Evolutionary conservation across 2,329 filamentous ascomycete genomes (phyloP).

Genomic region (Pseudogymnoascus sp.): DNA sequence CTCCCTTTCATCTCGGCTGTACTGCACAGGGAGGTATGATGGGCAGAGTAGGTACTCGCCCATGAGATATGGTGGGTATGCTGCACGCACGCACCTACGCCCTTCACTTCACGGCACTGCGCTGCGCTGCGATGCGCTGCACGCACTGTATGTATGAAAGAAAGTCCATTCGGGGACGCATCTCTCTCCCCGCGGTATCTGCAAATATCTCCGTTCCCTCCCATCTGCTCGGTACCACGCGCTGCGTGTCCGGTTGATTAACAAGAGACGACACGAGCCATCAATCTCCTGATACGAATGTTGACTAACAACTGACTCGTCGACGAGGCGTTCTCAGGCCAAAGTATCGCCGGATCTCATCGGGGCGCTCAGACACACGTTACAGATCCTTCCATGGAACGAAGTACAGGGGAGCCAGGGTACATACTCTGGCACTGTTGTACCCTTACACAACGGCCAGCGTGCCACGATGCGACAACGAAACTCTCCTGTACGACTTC

Average conservation of each 20-base stretch:
- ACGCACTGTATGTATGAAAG: neutral
- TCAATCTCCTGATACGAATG: neutral
- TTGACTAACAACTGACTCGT: neutral
- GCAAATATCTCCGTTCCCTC: neutral
- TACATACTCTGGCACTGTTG: neutral
- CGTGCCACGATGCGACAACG: neutral
- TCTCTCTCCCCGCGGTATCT: neutral
- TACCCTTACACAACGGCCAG: neutral
- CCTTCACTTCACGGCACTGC: neutral
- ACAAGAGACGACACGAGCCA: neutral
- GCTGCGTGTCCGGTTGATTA: neutral
- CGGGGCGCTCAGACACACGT: neutral
- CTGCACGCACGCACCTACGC: neutral
- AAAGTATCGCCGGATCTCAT: neutral
- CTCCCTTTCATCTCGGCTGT: conserved; percentile 1
- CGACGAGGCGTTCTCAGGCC: neutral
- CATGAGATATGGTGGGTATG: neutral
- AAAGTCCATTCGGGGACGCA: conserved; percentile 2
- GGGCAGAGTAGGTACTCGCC: neutral
- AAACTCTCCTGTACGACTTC: neutral
- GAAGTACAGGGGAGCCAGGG: neutral
- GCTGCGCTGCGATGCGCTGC: neutral
- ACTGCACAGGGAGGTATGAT: neutral
- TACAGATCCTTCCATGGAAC: conserved; percentile 3
- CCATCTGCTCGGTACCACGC: neutral